Base-by-base conservation (phyloP, 257 asterid genomes). In the Solanum ossicruentum region DNA sequence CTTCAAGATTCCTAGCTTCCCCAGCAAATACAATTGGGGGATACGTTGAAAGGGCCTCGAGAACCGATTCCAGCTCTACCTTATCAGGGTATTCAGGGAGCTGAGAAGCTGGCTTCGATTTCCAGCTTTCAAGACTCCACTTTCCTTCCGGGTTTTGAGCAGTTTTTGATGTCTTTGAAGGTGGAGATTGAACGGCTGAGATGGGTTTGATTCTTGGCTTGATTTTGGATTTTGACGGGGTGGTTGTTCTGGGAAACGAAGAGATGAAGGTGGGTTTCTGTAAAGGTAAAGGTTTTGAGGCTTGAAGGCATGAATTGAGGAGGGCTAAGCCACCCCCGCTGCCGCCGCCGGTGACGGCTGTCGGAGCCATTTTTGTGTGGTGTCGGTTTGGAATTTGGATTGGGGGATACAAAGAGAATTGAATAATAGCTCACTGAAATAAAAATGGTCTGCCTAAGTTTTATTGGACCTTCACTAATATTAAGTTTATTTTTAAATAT, bases 11-110 rank as follows among this genome's bases (percentile, higher is more conserved):
- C 20, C 98, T 90, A 20, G 97, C 95, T 90, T 94, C 98, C 7
- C 98, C 98, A 6, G 97, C 97, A 80, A 94, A 94, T 28, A 94
- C 97, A 82, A 94, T 83, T 3, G 97, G 98, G 43, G 98, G 97
- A 83, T 92, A 94, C 1, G 95, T 89, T 61, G 90, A 93, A 16
- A 94, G 95, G 11, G 94, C 91, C 13, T 88, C 88, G n/a, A 94
- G 90, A 79, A 91, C 94, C 16, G 94, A 85, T 9, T 92, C 93
- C 32, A 94, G 93, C 12, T 72, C 52, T 3, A 49, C 41, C 41
- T 86, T 69, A 43, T 93, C 92, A 15, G 96, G 95, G 87, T 94
- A 93, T 52, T 92, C 96, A 0, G 98, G 97, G 0, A 91, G 89
- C 80, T 94, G 98, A 13, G 36, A 86, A 26, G 96, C 97, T 80